Conservation (phyloP, 1,284 basidiomycete genomes). For the Ceratorhiza oryzae-sativae region DNA sequence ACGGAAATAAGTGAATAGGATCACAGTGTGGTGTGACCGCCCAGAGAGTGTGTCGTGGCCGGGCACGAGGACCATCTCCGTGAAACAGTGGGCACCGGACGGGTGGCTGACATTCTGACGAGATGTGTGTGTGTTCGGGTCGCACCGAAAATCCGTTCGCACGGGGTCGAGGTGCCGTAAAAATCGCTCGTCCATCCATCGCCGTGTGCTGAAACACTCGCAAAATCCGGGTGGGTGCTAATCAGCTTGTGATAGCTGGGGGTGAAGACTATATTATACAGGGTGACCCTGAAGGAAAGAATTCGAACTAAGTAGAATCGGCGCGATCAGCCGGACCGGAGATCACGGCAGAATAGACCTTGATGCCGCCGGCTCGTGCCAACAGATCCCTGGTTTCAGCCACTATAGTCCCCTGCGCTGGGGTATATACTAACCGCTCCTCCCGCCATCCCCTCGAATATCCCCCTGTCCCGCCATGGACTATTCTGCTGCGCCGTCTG, state of each 20-base stretch:
- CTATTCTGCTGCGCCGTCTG: background rate
- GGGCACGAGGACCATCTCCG: background rate
- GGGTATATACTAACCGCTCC: background rate
- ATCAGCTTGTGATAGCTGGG: background rate
- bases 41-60: background rate
- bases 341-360: slow-evolving; percentile 17
- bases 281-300: background rate
- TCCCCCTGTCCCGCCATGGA: background rate
- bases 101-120: background rate
- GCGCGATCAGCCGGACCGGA: slow-evolving; percentile 19
- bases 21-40: background rate
- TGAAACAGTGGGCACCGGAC: background rate
- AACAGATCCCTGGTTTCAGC: background rate
- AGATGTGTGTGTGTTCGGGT: background rate
- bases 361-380: slow-evolving; percentile 21
- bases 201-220: background rate
- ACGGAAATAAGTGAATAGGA: background rate
- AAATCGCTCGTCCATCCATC: background rate
- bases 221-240: background rate
- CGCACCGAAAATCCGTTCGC: background rate
- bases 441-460: background rate
- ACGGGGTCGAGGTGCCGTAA: background rate
- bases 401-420: background rate
- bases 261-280: background rate
- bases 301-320: background rate